Evolutionary conservation across 192 early-diverging fungal genomes (phyloP).

Genomic region (Backusella tarrabulga): DNA sequence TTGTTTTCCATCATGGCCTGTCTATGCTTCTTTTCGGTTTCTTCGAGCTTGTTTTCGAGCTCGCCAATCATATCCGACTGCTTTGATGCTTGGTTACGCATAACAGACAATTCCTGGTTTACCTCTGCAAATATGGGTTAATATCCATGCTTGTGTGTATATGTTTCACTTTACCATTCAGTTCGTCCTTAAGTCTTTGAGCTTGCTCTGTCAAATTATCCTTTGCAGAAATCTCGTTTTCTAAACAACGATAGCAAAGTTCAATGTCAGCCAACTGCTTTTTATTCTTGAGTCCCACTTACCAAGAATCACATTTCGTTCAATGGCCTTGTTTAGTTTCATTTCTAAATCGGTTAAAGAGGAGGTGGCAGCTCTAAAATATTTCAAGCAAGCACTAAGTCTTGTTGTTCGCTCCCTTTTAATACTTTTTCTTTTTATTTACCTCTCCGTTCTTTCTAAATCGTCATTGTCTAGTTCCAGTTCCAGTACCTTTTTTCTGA

Average conservation of each 20-base stretch:
- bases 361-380: constrained; percentile 60
- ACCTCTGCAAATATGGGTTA: constrained; percentile 34
- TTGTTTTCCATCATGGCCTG: constrained; percentile 17
- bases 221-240: constrained; percentile 67
- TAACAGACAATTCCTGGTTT: constrained; percentile 51
- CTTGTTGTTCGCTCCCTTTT: background rate
- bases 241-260: constrained; percentile 4
- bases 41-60: constrained; percentile 26
- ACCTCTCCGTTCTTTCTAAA: constrained; percentile 67
- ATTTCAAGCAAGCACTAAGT: background rate
- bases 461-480: constrained; percentile 80
- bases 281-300: background rate
- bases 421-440: background rate
- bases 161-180: constrained; percentile 45
- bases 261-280: background rate
- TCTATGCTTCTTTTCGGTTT: constrained; percentile 24
- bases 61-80: constrained; percentile 18
- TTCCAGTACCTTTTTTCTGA: constrained; percentile 69
- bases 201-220: constrained; percentile 68
- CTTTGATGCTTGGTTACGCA: constrained; percentile 41
- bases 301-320: constrained; percentile 62
- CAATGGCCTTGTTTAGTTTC: constrained; percentile 69
- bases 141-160: background rate
- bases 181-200: constrained; percentile 76
- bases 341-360: constrained; percentile 67